phyloP scores from a whole-genome alignment of 2,329 filamentous ascomycete genomes.

The Onygenales sp. region DNA sequence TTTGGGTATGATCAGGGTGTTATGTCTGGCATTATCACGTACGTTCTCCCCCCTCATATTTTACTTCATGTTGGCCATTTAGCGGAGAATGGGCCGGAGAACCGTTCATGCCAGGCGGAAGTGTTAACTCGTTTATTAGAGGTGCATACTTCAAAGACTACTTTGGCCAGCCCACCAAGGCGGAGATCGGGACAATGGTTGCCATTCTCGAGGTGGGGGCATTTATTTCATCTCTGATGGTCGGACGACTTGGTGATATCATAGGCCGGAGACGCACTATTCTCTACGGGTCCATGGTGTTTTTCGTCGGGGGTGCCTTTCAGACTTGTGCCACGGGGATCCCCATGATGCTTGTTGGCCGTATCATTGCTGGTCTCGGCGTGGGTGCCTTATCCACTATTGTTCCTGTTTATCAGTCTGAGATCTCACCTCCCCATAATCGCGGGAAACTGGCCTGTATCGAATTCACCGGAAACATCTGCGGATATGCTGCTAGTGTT shows the following conservation, averaged over 20 bases:
- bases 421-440: conserved; percentile 94
- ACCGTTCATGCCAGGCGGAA: too few species aligned
- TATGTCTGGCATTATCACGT: conserved; percentile 63
- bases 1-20: conserved; percentile 59
- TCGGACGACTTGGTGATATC: conserved; percentile 83
- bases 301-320: conserved; percentile 71
- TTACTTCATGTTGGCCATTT: not conserved
- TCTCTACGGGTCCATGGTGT: conserved; percentile 84
- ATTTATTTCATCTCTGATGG: conserved; percentile 75
- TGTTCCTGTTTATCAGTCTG: conserved; percentile 86
- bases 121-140: conserved; percentile 36
- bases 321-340: conserved; percentile 76
- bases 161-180: conserved; percentile 78
- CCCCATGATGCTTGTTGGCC: conserved; percentile 76
- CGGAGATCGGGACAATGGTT: conserved; percentile 92
- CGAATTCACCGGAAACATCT: conserved; percentile 95
- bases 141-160: conserved; percentile 83
- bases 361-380: conserved; percentile 74
- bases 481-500: conserved; percentile 89
- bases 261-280: conserved; percentile 86
- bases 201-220: conserved; percentile 93
- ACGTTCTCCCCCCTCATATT: conserved; percentile 16
- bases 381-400: conserved; percentile 87
- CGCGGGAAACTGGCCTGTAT: conserved; percentile 93
- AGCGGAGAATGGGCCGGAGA: not conserved